Conservation (phyloP, 306 rosid genomes). For the Cucumis sativus region DNA sequence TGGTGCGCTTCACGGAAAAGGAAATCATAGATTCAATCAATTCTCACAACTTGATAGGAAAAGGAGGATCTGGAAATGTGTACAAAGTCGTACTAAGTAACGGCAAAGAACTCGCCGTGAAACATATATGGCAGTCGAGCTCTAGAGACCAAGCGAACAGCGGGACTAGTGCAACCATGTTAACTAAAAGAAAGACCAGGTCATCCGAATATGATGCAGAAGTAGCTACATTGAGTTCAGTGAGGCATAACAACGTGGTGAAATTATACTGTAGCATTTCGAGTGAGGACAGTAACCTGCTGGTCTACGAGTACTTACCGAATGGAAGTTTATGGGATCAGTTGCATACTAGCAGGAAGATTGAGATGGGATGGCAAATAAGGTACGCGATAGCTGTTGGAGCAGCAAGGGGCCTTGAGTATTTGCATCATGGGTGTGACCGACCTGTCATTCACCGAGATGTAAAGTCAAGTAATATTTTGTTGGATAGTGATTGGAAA, state of each 20-base stretch:
- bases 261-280: slow-evolving; percentile 83
- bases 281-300: slow-evolving; percentile 69
- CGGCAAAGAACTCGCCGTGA: slow-evolving; percentile 60
- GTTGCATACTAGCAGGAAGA: slow-evolving; percentile 42
- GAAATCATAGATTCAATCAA: slow-evolving; percentile 50
- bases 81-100: slow-evolving; percentile 44
- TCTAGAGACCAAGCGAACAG: slow-evolving; percentile 16
- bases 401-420: slow-evolving; percentile 82
- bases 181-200: slow-evolving; percentile 19
- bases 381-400: slow-evolving; percentile 74
- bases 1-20: slow-evolving; percentile 46
- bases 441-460: slow-evolving; percentile 76
- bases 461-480: slow-evolving; percentile 79
- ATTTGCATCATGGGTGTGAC: slow-evolving; percentile 69
- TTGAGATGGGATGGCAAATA: slow-evolving; percentile 61
- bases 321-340: slow-evolving; percentile 89
- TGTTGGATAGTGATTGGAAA: slow-evolving; percentile 66
- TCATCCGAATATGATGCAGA: slow-evolving; percentile 66
- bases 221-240: slow-evolving; percentile 72
- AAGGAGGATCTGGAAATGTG: slow-evolving; percentile 88
- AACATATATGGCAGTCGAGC: slow-evolving; percentile 62
- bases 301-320: slow-evolving; percentile 80
- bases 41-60: slow-evolving; percentile 58
- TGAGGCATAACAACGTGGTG: slow-evolving; percentile 85
- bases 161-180: slow-evolving; percentile 48